Conservation (phyloP, 805 yeast genomes). For the Lipomyces japonicus region DNA sequence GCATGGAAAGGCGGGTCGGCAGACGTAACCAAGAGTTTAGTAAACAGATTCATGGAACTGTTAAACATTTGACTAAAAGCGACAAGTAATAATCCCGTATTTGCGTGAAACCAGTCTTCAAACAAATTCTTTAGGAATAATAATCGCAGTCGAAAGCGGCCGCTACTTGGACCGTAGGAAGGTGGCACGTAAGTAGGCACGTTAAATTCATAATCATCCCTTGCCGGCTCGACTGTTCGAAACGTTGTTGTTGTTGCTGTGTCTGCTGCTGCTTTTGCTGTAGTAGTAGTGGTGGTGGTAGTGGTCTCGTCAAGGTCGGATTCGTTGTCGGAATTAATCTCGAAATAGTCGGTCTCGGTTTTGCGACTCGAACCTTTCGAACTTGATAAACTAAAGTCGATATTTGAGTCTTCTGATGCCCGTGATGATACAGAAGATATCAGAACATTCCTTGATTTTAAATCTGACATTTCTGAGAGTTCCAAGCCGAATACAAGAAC, state of each 20-base stretch:
- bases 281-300: too few relatives aligned
- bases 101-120: slow-evolving; percentile 18
- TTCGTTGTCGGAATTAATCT: not conserved
- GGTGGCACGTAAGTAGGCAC: not conserved
- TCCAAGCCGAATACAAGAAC: too few relatives aligned
- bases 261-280: not conserved
- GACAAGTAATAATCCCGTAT: slow-evolving; percentile 57
- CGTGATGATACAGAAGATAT: too few relatives aligned
- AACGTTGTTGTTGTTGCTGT: not conserved
- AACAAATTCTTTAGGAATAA: not conserved
- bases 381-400: too few relatives aligned
- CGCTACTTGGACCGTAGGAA: not conserved
- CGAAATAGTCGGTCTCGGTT: not conserved
- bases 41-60: slow-evolving; percentile 69
- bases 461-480: too few relatives aligned
- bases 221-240: too few relatives aligned
- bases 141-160: not conserved
- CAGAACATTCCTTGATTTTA: too few relatives aligned
- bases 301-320: not conserved
- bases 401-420: too few relatives aligned
- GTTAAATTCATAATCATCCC: not conserved
- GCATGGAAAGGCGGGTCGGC: slow-evolving; percentile 68
- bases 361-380: too few relatives aligned
- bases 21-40: slow-evolving; percentile 70
- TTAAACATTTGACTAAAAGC: slow-evolving; percentile 67